phyloP scores from a whole-genome alignment of 768 basidiomycete genomes.

The Clathrus columnatus region DNA sequence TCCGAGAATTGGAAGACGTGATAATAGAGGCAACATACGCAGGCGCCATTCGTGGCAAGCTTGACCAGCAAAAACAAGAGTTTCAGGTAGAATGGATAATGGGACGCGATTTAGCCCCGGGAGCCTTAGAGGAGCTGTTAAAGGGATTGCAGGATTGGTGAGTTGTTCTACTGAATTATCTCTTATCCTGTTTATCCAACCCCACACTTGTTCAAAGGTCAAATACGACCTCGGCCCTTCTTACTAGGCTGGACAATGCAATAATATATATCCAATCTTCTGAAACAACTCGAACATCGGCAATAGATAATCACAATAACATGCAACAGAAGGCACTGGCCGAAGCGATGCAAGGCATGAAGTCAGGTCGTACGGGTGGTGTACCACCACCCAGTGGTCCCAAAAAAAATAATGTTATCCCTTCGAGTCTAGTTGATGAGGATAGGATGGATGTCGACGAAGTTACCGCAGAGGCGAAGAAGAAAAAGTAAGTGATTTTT shows the following conservation, averaged over 20 bases:
- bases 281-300: constrained; percentile 33
- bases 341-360: constrained; percentile 44
- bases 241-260: constrained; percentile 55
- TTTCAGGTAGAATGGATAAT: constrained; percentile 89
- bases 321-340: constrained; percentile 56
- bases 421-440: constrained; percentile 4
- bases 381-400: constrained; percentile 13
- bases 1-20: constrained; percentile 90
- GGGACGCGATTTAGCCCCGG: constrained; percentile 84
- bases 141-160: constrained; percentile 61
- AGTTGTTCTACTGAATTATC: constrained; percentile 16
- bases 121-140: constrained; percentile 51
- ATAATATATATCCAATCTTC: constrained; percentile 51
- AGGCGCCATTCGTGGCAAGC: constrained; percentile 79
- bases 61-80: constrained; percentile 86
- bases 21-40: constrained; percentile 96
- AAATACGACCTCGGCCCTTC: constrained; percentile 56
- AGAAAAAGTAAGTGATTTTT: constrained; percentile 7
- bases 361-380: constrained; percentile 22
- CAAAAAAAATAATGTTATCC: neutral
- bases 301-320: constrained; percentile 45
- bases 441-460: constrained; percentile 66
- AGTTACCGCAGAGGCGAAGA: constrained; percentile 16
- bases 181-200: neutral
- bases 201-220: constrained; percentile 9